Conservation (phyloP, 2,329 filamentous ascomycete species). For the Beauveria scarabaeidicola region DNA sequence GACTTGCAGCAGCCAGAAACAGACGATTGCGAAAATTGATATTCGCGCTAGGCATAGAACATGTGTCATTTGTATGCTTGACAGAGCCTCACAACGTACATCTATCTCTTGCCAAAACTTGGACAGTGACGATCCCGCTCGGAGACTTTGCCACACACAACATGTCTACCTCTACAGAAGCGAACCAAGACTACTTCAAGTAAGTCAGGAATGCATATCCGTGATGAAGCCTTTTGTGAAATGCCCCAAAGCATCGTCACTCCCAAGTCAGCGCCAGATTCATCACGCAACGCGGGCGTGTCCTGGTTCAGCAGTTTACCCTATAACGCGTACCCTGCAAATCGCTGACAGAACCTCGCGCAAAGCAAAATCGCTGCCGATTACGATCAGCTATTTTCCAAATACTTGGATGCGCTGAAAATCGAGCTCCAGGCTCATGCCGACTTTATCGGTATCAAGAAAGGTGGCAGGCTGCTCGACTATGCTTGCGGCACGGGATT, state of each 20-base stretch:
- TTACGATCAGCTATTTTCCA: constrained; percentile 45
- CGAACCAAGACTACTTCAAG: constrained; percentile 36
- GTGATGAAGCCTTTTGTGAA: background rate
- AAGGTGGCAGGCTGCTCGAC: constrained; percentile 52
- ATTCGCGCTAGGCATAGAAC: no score
- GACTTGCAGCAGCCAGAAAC: background rate
- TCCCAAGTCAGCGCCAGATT: no score
- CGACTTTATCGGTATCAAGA: constrained; percentile 50
- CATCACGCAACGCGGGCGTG: no score
- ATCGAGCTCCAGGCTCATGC: constrained; percentile 43
- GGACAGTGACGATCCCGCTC: background rate
- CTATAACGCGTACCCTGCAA: background rate
- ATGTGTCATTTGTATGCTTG: no score
- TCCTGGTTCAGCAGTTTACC: background rate
- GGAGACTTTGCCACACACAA: background rate
- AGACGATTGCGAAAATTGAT: background rate
- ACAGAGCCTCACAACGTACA: no score
- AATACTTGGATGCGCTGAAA: constrained; percentile 45
- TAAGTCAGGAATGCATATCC: constrained; percentile 20
- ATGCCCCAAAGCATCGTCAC: background rate
- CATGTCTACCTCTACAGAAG: constrained; percentile 25
- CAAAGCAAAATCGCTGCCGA: constrained; percentile 22
- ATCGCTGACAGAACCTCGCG: background rate
- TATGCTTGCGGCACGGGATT: constrained; percentile 69
- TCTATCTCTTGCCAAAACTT: background rate